phyloP scores from a whole-genome alignment of 768 basidiomycete species.

The Lanmaoa pseudosensibilis region DNA sequence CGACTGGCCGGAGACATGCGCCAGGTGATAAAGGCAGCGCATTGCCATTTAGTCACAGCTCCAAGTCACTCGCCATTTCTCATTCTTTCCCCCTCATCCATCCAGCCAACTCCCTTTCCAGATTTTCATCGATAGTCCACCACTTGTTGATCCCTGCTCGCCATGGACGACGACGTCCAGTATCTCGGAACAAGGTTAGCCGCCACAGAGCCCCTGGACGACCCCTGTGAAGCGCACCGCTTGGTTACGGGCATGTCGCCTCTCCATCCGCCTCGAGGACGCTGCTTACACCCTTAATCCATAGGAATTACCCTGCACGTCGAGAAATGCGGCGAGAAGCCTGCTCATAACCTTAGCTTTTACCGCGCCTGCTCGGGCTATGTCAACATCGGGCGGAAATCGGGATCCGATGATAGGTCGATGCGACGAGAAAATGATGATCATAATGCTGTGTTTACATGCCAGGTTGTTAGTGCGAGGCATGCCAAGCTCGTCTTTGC shows the following conservation, averaged over 20 bases:
- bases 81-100: constrained; percentile 15
- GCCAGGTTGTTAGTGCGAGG: constrained; percentile 75
- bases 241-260: constrained; percentile 46
- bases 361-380: constrained; percentile 48
- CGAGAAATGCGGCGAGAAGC: constrained; percentile 48
- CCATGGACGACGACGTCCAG: constrained; percentile 61
- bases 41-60: constrained; percentile 35
- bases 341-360: constrained; percentile 51
- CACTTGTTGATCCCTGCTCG: not conserved
- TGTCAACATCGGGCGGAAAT: constrained; percentile 68
- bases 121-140: not conserved
- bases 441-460: constrained; percentile 63
- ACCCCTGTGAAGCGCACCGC: constrained; percentile 27
- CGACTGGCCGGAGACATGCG: constrained; percentile 19
- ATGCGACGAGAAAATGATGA: constrained; percentile 40
- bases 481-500: constrained; percentile 78
- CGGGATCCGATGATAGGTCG: constrained; percentile 45
- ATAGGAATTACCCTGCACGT: constrained; percentile 62
- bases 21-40: constrained; percentile 31
- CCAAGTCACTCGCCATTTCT: constrained; percentile 21
- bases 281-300: constrained; percentile 13
- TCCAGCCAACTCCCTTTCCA: not conserved
- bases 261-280: constrained; percentile 10
- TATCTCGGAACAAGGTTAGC: constrained; percentile 50
- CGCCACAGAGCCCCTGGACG: constrained; percentile 27